Base-by-base conservation (phyloP, 2,329 filamentous ascomycete species). In the Allantophomopsis cytisporea region DNA sequence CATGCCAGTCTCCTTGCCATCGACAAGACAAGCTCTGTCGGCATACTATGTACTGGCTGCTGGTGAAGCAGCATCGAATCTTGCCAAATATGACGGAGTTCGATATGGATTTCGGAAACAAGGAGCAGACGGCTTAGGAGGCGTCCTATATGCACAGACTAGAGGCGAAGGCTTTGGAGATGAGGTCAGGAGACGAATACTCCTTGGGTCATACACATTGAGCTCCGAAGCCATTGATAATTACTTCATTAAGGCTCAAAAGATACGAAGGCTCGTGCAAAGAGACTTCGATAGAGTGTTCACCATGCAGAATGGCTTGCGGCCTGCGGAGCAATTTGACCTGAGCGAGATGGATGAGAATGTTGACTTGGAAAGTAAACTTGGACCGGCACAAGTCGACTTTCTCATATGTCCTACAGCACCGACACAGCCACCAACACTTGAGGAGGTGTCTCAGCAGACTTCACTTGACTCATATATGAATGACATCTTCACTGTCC, bases 51-150 rank as follows among this genome's bases (percentile, higher is more conserved):
- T 98, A 41, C 77, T 98, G 41, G 93, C 91, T 1, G 86, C 91
- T 0, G 89, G 91, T 13, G 91, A 98, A 61, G 91, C 91, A 3
- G 86, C 86, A 1, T 96, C 89, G 13, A 98, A 98, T 52, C 73
- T 98, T 2, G 85, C 91, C 41, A 95, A 94, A 57, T 98, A 95
- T 58, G 93, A 98, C 52, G 91, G 91, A 15, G 76, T 96, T n/a
- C 81, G 91, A 10, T 98, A 94, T 59, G 91, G 91, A 1, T 39
- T 39, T 31, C 49, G 51, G 13, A 39, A 20, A 18, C 38, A 55
- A 8, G 40, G 53, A 7, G 69, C 66, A 36, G 67, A 78, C 43
- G 75, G 74, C 41, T 66, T 64, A 10, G 68, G 69, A 7, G 68
- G 72, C n/a, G 71, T 77, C 1, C 65, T 94, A 2, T 96, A 91